These are phyloP conservation scores for Pyrenochaeta sp. DNA, from an alignment of 2,329 filamentous ascomycete genomes.

Conservation along the genomic window DNA sequence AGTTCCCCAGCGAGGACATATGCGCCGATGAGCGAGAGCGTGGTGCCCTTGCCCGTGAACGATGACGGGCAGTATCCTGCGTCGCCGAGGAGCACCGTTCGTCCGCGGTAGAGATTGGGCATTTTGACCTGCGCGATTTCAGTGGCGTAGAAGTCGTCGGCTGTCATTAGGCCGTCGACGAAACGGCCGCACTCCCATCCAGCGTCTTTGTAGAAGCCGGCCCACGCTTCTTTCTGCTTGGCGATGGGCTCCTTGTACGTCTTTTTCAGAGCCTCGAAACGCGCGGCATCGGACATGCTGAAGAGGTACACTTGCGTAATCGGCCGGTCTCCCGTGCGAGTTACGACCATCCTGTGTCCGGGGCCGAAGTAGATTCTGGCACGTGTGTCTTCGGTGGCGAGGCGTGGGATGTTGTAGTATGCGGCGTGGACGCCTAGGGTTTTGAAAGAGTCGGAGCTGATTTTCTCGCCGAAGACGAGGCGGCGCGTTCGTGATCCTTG, in stretches of 20 bases:
- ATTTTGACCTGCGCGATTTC: slow-evolving; percentile 56
- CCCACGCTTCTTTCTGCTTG: slow-evolving; percentile 50
- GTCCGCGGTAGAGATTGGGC: slow-evolving; percentile 52
- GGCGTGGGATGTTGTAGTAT: slow-evolving; percentile 33
- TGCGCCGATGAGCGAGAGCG: slow-evolving; percentile 46
- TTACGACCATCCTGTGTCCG: slow-evolving; percentile 20
- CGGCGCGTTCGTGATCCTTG: slow-evolving; percentile 27
- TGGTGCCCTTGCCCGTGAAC: slow-evolving; percentile 34
- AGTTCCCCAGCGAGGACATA: slow-evolving; percentile 51
- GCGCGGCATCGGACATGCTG: slow-evolving; percentile 20
- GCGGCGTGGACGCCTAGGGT: slow-evolving; percentile 27
- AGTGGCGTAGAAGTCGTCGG: slow-evolving; percentile 57
- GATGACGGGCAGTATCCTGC: slow-evolving; percentile 48
- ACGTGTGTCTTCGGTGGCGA: slow-evolving; percentile 19
- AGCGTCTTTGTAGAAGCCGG: slow-evolving; percentile 42
- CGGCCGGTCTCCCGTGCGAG: slow-evolving; percentile 25
- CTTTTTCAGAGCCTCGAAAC: slow-evolving; percentile 3
- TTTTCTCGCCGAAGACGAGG: slow-evolving; percentile 27
- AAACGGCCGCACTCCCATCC: slow-evolving; percentile 57
- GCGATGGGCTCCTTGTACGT: slow-evolving; percentile 39
- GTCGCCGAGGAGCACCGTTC: slow-evolving; percentile 63
- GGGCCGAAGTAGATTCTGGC: slow-evolving; percentile 16
- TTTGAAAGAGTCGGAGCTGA: slow-evolving; percentile 16
- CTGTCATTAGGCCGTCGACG: slow-evolving; percentile 48
- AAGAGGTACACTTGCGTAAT: slow-evolving; percentile 31